Base-by-base conservation (phyloP, 2,329 filamentous ascomycete genomes). In the Colletotrichum sojae region DNA sequence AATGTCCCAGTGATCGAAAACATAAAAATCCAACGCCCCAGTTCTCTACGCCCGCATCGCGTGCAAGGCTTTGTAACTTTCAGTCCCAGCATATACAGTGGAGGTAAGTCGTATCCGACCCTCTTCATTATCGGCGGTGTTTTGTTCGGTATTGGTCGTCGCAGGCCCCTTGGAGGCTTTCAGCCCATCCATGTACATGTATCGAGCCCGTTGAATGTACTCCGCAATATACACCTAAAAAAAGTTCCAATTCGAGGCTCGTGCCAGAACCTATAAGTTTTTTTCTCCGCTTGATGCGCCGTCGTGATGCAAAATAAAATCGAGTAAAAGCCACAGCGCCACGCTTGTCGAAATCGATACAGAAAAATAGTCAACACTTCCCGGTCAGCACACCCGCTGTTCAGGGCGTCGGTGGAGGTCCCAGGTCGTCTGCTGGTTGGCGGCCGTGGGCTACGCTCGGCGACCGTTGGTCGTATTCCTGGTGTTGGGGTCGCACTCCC, bases 401-500 rank as follows among this genome's bases (percentile, higher is more conserved):
- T 54, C 58, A 70, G 5, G 57, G 57, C 25, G 39, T 59, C 8
- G 67, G 49, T 12, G 62, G 62, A 54, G 40, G 31, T 22, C 68
- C 49, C 20, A 55, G 27, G 20, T 76, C 74, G 5, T 78, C 77
- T 25, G 70, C 75, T 6, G 73, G 72, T 55, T 74, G 74, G 57
- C 73, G 36, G 18, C 59, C 36, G 2, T 58, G 45, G 5, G 65
- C 36, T 18, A 48, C 36, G 20, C 43, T 60, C 15, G 67, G 62
- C 6, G 67, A 66, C 36, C 25, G 54, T 13, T 56, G 18, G 31
- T 69, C 67, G 27, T 55, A 56, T 22, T 81, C 79, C 22, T 81
- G 78, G 57, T 78, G 78, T 31, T 78, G 75, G 6, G 78, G 73
- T 59, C 78, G 74, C 5, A 83, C 80, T 12, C 82, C 82, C 2